phyloP scores from a whole-genome alignment of 129 eudicot genomes.

The Ambrosia trifida region DNA sequence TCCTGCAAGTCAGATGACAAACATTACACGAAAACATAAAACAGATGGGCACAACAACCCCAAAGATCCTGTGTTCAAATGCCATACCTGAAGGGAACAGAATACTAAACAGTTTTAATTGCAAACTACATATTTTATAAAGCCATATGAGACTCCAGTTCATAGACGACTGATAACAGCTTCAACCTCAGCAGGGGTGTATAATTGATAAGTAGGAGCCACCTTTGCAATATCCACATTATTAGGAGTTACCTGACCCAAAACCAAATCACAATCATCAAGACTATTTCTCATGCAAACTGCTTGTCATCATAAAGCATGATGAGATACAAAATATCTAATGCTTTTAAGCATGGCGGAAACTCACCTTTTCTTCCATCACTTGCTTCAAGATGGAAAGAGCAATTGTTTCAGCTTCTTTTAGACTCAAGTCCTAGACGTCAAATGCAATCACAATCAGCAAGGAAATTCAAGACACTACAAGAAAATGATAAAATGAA shows the following conservation, averaged over 20 bases:
- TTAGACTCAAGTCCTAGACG: conserved; percentile 67
- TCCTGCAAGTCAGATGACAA: too few relatives aligned
- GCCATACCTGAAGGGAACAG: background rate
- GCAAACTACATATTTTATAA: conserved; percentile 23
- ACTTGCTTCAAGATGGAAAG: conserved; percentile 98
- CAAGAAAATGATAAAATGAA: background rate
- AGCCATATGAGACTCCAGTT: too few relatives aligned
- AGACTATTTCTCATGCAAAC: too few relatives aligned
- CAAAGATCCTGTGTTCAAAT: conserved; percentile 22
- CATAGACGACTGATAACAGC: conserved; percentile 78
- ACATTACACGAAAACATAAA: too few relatives aligned
- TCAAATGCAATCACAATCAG: conserved; percentile 9
- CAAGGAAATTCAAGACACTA: background rate
- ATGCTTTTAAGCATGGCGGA: too few relatives aligned
- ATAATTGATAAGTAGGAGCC: conserved; percentile 89
- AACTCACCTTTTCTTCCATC: conserved; percentile 99
- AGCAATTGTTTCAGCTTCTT: conserved; percentile 97
- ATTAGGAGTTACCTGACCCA: conserved; percentile 82
- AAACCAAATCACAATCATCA: background rate
- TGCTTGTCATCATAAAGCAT: too few relatives aligned
- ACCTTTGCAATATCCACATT: conserved; percentile 97
- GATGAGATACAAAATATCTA: background rate
- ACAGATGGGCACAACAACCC: too few relatives aligned
- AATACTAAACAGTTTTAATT: conserved; percentile 18
- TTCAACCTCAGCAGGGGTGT: conserved; percentile 86